Evolutionary conservation across 1,139 yeast species (phyloP).

Genomic region (Chernovozyma aurita): DNA sequence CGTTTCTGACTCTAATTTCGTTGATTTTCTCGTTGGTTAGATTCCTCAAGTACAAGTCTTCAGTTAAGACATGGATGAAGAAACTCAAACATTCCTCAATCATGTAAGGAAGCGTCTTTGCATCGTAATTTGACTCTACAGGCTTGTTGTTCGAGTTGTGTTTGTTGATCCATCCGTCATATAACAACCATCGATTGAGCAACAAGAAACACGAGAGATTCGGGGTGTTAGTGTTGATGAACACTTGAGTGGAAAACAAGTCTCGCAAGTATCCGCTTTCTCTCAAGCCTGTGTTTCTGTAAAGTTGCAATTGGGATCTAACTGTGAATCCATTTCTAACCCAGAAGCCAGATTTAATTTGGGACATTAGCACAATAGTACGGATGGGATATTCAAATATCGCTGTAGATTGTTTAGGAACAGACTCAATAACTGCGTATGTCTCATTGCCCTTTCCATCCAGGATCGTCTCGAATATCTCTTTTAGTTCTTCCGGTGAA

Average conservation of each 20-base stretch:
- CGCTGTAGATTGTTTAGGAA: constrained; percentile 14
- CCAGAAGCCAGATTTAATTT: constrained; percentile 78
- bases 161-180: constrained; percentile 29
- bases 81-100: constrained; percentile 77
- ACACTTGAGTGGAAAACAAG: constrained; percentile 64
- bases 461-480: constrained; percentile 13
- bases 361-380: constrained; percentile 56
- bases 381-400: constrained; percentile 74
- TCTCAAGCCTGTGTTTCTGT: constrained; percentile 75
- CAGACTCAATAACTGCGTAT: not conserved
- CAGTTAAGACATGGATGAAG: constrained; percentile 66
- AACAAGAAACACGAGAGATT: constrained; percentile 54
- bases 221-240: constrained; percentile 56
- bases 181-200: constrained; percentile 67
- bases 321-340: constrained; percentile 65
- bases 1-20: constrained; percentile 53
- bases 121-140: constrained; percentile 28
- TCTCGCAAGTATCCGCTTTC: constrained; percentile 82
- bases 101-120: constrained; percentile 49
- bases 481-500: constrained; percentile 16
- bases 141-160: not conserved
- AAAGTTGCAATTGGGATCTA: constrained; percentile 73
- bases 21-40: constrained; percentile 47
- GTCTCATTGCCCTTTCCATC: no score
- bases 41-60: constrained; percentile 57